Percentiles rank a stretch among this genome's conserved stretches.
These are phyloP conservation scores for Protomyces inundatus DNA, from an alignment of 1,139 yeast species.

Conservation along the genomic window DNA sequence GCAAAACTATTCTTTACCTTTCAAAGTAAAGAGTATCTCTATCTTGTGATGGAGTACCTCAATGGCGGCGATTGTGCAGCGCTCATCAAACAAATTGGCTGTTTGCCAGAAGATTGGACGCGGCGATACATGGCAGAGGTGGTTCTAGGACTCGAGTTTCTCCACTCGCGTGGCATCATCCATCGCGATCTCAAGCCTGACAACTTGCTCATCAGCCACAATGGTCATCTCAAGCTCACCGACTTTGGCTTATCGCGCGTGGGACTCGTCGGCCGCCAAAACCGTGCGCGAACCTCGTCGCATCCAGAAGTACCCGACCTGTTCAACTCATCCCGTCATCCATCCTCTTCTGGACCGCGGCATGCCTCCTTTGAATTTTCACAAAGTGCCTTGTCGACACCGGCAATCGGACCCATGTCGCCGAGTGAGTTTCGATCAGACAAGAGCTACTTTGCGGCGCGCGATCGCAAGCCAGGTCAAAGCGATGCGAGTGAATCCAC, in stretches of 20 bases:
- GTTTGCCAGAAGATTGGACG: slow-evolving; percentile 79
- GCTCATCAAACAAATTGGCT: slow-evolving; percentile 68
- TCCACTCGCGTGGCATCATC: slow-evolving; percentile 81
- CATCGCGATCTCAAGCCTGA: slow-evolving; percentile 93
- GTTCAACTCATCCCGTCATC: not conserved
- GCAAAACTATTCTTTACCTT: slow-evolving; percentile 85
- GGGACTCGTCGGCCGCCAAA: slow-evolving; percentile 82
- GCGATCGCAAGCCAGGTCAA: slow-evolving; percentile 11
- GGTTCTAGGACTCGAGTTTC: slow-evolving; percentile 79
- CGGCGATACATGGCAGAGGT: slow-evolving; percentile 83
- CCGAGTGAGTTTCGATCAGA: slow-evolving; percentile 6
- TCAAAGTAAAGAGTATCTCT: slow-evolving; percentile 80
- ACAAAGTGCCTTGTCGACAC: slow-evolving; percentile 28
- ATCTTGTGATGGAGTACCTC: slow-evolving; percentile 91
- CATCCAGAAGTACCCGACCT: slow-evolving; percentile 22
- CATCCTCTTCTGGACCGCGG: slow-evolving; percentile 9
- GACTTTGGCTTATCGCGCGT: slow-evolving; percentile 91
- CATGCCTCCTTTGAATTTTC: slow-evolving; percentile 29
- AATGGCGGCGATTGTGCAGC: slow-evolving; percentile 97
- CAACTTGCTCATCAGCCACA: slow-evolving; percentile 74
- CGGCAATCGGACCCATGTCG: slow-evolving; percentile 25
- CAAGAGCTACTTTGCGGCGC: slow-evolving; percentile 11
- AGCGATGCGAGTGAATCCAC: not conserved
- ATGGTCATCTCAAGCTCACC: slow-evolving; percentile 85
- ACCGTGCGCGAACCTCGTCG: slow-evolving; percentile 39